Percentiles rank a stretch among this genome's conserved stretches.
phyloP scores from a whole-genome alignment of 108 stramenopile genomes.

The Cyclotella choctawhatcheeana region DNA sequence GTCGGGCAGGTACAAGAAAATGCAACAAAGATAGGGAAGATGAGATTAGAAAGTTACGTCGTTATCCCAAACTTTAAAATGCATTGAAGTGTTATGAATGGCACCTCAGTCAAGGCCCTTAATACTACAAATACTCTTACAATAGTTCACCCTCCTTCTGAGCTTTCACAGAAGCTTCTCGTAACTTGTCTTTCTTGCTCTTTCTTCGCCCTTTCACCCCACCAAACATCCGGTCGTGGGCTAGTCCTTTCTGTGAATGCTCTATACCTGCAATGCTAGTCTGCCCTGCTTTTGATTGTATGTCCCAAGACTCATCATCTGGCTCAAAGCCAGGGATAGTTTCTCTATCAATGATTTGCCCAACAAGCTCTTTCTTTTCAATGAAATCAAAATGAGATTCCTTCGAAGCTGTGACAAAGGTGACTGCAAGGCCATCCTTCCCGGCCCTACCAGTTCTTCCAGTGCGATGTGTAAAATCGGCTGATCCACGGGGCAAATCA shows the following conservation, averaged over 20 bases:
- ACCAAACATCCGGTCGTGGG: constrained; percentile 81
- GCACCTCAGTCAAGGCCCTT: too few species aligned
- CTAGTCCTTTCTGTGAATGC: constrained; percentile 67
- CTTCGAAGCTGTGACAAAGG: constrained; percentile 83
- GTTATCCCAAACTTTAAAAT: too few species aligned
- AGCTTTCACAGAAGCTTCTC: constrained; percentile 59
- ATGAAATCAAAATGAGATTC: constrained; percentile 77
- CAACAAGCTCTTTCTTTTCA: constrained; percentile 62
- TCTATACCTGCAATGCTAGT: constrained; percentile 54
- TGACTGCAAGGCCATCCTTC: constrained; percentile 81
- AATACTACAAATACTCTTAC: too few species aligned
- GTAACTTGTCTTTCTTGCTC: constrained; percentile 80
- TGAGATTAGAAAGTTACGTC: too few species aligned
- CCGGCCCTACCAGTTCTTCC: constrained; percentile 98
- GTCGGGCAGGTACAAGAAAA: too few species aligned
- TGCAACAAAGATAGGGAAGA: too few species aligned
- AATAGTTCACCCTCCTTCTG: neutral
- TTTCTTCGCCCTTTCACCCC: constrained; percentile 78
- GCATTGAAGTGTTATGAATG: too few species aligned
- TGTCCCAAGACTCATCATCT: constrained; percentile 66
- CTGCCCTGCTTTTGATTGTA: constrained; percentile 35
- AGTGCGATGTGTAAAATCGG: constrained; percentile 93
- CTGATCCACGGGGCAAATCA: constrained; percentile 87
- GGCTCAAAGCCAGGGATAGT: constrained; percentile 61
- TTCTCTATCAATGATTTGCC: constrained; percentile 56